Evolutionary conservation across 2,329 filamentous ascomycete species (phyloP), one percentile per base, ranked within the genome.

Genomic region (Aspergillus sp.): DNA sequence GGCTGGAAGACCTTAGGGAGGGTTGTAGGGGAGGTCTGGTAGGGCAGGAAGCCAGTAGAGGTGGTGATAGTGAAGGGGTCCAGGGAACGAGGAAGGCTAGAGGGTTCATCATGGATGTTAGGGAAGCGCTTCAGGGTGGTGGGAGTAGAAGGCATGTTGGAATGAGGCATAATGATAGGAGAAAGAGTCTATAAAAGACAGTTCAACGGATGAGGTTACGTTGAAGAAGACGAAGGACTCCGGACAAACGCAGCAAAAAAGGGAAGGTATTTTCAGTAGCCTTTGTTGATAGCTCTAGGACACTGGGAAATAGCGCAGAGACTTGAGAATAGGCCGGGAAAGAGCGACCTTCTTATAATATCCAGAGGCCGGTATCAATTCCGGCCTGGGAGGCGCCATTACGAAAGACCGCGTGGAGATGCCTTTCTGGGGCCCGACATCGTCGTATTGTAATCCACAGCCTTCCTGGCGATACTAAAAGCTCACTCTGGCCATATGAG

Each of bases 1-100:
- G 79, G 70, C 33, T 81, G 77, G 62, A 95, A 96, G 63, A 85
- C 85, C 9, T 74, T 56, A 19, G 90, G 89, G 0, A 95, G 79
- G 7, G 74, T 65, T 43, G 57, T 57, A 38, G 69, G 61, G 19
- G 70, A 65, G 38, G 62, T 60, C 35, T 56, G 56, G 51, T 66
- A 68, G 27, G 71, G 72, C 26, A 74, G 54, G 53, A 74, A 73
- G 12, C 71, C 72, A 36, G 69, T 71, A 2, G 64, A 62, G 9
- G 69, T 70, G 29, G 71, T 74, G 55, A 74, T 68, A 35, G 71
- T 74, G 57, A 74, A 74, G 27, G 71, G 71, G 50, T 73, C 71
- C 32, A 72, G 46, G 29, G 65, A 64, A 40, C 59, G 60, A 41
- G 71, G 66, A 7, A 73, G 52, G 41, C 60, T 65, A 6, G 61